Conservation (phyloP, 768 basidiomycete genomes). For the Gelatoporia subvermispora region DNA sequence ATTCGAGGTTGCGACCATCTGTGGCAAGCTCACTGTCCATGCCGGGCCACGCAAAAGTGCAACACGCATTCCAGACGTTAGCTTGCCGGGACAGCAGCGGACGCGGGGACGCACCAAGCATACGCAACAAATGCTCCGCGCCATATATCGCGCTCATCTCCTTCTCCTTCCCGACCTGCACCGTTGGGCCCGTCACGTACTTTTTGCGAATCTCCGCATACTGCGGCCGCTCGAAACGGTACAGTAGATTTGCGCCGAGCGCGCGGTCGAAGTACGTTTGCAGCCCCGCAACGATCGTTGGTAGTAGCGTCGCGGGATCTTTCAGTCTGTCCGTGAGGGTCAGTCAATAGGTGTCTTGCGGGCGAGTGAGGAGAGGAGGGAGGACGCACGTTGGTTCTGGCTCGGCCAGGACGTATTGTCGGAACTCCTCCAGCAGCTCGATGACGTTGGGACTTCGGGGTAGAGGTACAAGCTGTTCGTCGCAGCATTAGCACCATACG, state of each 20-base stretch:
- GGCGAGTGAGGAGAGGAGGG: background rate
- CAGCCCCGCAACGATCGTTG: slow-evolving; percentile 81
- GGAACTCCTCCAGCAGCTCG: slow-evolving; percentile 74
- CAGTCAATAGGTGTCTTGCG: background rate
- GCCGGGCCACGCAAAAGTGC: background rate
- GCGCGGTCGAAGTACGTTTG: slow-evolving; percentile 92
- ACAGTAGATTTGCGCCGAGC: slow-evolving; percentile 83
- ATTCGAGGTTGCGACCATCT: slow-evolving; percentile 84
- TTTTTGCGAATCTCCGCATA: slow-evolving; percentile 74
- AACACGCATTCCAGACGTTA: background rate
- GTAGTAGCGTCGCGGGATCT: slow-evolving; percentile 63
- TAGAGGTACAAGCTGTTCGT: slow-evolving; percentile 71
- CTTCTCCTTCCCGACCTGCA: slow-evolving; percentile 63
- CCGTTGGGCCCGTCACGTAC: slow-evolving; percentile 70
- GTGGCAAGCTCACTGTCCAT: slow-evolving; percentile 87
- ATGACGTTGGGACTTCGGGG: slow-evolving; percentile 78
- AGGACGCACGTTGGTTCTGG: slow-evolving; percentile 31
- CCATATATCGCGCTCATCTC: slow-evolving; percentile 92
- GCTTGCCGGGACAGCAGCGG: too few species aligned
- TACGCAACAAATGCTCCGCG: slow-evolving; percentile 86
- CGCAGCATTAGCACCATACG: background rate
- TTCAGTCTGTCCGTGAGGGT: slow-evolving; percentile 43
- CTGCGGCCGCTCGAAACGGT: slow-evolving; percentile 93
- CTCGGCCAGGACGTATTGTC: slow-evolving; percentile 49
- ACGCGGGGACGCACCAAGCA: slow-evolving; percentile 65